Conservation (phyloP, 768 basidiomycete species). For the Russula earlei region DNA sequence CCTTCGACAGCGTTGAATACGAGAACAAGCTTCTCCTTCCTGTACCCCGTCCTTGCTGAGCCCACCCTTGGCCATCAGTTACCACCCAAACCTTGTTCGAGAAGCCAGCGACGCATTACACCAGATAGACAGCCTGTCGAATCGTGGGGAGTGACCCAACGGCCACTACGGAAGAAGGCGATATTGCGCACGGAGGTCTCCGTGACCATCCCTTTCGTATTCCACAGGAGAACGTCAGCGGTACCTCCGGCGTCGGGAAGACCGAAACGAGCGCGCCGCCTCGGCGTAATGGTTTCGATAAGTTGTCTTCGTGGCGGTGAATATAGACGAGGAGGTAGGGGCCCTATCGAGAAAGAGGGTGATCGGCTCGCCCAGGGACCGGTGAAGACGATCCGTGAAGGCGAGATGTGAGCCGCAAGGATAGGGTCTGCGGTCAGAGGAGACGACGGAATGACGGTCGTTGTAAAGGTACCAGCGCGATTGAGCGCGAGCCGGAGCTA, state of each 20-base stretch:
- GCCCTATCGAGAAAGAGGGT: conserved; percentile 46
- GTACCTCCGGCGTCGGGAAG: conserved; percentile 21
- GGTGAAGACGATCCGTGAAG: conserved; percentile 27
- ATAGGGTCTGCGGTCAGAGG: conserved; percentile 24
- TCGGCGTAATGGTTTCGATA: conserved; percentile 46
- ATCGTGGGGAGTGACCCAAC: conserved; percentile 59
- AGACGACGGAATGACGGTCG: conserved; percentile 5
- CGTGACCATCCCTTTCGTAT: conserved; percentile 38
- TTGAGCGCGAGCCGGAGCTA: conserved; percentile 42
- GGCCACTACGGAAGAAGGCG: conserved; percentile 45
- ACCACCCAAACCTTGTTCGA: conserved; percentile 48
- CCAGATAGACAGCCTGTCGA: conserved; percentile 64
- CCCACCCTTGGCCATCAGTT: conserved; percentile 23
- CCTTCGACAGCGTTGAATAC: conserved; percentile 67
- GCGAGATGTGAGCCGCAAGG: conserved; percentile 24
- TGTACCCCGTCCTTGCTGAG: conserved; percentile 29
- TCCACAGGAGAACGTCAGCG: conserved; percentile 59
- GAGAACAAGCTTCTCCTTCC: conserved; percentile 51
- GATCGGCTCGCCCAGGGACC: conserved; percentile 29
- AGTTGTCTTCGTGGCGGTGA: conserved; percentile 68
- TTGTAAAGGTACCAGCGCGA: background rate
- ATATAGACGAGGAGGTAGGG: conserved; percentile 44
- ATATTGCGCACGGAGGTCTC: conserved; percentile 68
- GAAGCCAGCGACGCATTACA: conserved; percentile 57
- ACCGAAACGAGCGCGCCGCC: conserved; percentile 49